phyloP scores from a whole-genome alignment of 2,329 filamentous ascomycete species.

The Aphanocladium album region DNA sequence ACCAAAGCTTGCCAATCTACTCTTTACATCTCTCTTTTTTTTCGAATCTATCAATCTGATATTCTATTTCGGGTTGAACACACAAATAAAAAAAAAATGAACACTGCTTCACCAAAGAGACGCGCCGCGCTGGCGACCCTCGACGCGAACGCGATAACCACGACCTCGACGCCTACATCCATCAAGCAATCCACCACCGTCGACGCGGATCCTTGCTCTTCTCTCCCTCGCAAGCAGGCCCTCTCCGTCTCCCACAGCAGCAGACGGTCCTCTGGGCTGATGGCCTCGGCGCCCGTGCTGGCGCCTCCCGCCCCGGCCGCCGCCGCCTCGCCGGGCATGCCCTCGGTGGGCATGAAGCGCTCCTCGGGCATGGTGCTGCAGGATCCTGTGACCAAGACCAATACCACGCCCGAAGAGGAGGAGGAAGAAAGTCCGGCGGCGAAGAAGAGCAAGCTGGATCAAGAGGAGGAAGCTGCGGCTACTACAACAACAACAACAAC shows the following conservation, averaged over 20 bases:
- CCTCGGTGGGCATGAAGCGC: constrained; percentile 24
- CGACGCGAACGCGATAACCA: constrained; percentile 39
- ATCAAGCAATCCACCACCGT: neutral
- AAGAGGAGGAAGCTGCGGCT: constrained; percentile 6
- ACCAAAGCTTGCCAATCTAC: no score
- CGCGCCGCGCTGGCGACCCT: constrained; percentile 42
- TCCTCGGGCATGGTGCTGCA: constrained; percentile 13
- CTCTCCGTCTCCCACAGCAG: no score
- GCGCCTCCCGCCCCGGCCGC: neutral
- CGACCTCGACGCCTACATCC: constrained; percentile 25
- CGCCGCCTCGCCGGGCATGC: neutral
- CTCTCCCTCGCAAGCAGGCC: constrained; percentile 14
- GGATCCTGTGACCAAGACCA: constrained; percentile 18
- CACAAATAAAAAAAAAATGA: neutral
- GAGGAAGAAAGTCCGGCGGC: constrained; percentile 17
- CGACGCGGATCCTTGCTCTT: neutral
- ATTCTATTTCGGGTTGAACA: neutral
- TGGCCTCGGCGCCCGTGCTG: constrained; percentile 3
- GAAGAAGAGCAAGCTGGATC: constrained; percentile 30
- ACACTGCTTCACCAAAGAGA: constrained; percentile 36
- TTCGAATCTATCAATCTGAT: neutral
- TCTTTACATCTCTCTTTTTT: no score
- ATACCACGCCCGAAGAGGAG: constrained; percentile 14
- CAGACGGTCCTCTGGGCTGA: neutral
- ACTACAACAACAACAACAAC: no score